Evolutionary conservation across 2,329 filamentous ascomycete species (phyloP), one percentile per base, ranked within the genome.

Genomic region (Phyllosticta citribraziliensis): DNA sequence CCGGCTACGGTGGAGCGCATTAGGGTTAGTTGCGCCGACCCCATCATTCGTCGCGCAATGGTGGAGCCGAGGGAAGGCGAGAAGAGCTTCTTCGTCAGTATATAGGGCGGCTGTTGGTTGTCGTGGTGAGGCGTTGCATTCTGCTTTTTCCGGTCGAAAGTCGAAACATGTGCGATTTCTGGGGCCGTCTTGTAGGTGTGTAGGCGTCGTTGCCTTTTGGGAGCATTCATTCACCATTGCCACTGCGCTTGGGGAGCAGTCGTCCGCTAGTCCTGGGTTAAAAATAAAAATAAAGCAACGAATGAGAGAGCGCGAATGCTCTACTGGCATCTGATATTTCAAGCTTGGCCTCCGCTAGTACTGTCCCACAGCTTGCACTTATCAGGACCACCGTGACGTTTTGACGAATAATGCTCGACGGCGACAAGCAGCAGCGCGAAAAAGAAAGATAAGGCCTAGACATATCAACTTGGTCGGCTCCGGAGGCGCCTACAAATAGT

Each of bases 1-100:
- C 91, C 91, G 10, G 91, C 91, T 11, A 96, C 91, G 56, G 84
- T 88, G 0, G 91, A 96, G 80, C 82, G 89, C 67, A 93, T 96
- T 64, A 78, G 91, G 66, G 76, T 91, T 58, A 83, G 83, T 30
- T 94, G 89, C 70, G 89, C 87, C 58, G 90, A 95, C 76, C 88
- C 89, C 2, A 93, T 96, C 70, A 79, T 95, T 71, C 85, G 86
- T 78, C 80, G 85, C 69, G 85, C 86, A 8, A 81, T 83, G 73
- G 90, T 96, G 9, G 68, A 77, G 71, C 83, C 88, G 3, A 81
- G 80, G 75, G 87, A 91, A 63, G 90, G 89, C 0, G 91, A 96
- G 80, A 88, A 88, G 84, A 89, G 84, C 66, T 96, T 92, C 73
- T 96, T 96, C 67, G 75, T 86, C 65, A 73, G 73, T 59, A 84